Base-by-base conservation (phyloP, 768 basidiomycete species). In the Xerocomus brunneocitrinus region DNA sequence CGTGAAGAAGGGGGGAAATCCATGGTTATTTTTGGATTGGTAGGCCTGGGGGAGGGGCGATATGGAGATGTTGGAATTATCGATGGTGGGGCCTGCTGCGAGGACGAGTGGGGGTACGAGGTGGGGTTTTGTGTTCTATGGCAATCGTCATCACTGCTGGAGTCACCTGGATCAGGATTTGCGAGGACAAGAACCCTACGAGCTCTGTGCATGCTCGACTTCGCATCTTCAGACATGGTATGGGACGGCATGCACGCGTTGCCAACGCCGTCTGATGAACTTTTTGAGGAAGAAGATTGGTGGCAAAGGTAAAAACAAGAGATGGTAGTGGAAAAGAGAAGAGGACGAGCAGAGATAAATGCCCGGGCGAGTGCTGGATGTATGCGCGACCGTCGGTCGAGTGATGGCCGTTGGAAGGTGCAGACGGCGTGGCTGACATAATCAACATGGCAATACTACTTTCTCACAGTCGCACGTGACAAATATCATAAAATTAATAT, bases 171-270 rank as follows among this genome's bases (percentile, higher is more conserved):
- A 62, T 78, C 74, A 2, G 83, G 84, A 64, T 88, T 88, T 55
- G 79, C 76, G 58, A 89, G 75, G 65, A 79, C 76, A 40, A 84
- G 76, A 51, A 80, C 68, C 57, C 73, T 74, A 61, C 68, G 76
- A 55, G 53, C 56, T 50, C 56, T 70, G 46, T 66, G 62, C 27
- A 62, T 59, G 59, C 57, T 63, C 40, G 73, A 73, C 67, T 77
- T 73, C 52, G 76, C 64, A 66, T 82, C 81, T 73, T 87, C 86
- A 55, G 84, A 81, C 85, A 86, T 86, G 64, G 65, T 50, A 52
- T 57, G 61, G 53, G 57, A 53, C 58, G 62, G 60, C 68, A 71
- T 69, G 55, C 65, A 64, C 59, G 66, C 60, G 60, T 67, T 59
- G 49, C 39, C 60, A 57, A 56, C 59, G 62, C 58, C 56, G 70